Evolutionary conservation across 2,329 filamentous ascomycete species (phyloP).

Genomic region (Stachybotrys echinatus): DNA sequence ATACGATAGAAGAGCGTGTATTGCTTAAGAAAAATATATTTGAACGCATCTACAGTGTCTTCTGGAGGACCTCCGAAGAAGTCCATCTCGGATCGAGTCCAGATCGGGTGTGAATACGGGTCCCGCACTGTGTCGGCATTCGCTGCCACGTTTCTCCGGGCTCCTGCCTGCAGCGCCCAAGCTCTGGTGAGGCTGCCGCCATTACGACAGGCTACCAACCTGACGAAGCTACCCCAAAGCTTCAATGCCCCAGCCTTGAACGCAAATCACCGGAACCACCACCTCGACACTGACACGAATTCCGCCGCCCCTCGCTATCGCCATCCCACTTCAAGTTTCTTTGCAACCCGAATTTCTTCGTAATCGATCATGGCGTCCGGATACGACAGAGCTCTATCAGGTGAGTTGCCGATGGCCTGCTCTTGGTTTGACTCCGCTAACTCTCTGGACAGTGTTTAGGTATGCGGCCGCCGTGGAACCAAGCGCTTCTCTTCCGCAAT

Average conservation of each 20-base stretch:
- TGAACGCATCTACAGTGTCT: no score
- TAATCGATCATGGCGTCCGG: slow-evolving; percentile 69
- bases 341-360: slow-evolving; percentile 3
- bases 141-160: slow-evolving; percentile 24
- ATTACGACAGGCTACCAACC: slow-evolving; percentile 24
- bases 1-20: no score
- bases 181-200: slow-evolving; percentile 14
- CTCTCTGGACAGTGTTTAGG: slow-evolving; percentile 70
- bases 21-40: no score
- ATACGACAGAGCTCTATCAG: slow-evolving; percentile 98
- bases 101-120: no score
- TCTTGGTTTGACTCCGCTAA: slow-evolving; percentile 36
- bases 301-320: not conserved
- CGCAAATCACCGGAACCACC: slow-evolving; percentile 10
- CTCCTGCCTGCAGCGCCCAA: slow-evolving; percentile 10
- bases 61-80: no score
- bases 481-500: not conserved
- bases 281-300: slow-evolving; percentile 1
- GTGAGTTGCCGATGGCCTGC: slow-evolving; percentile 50
- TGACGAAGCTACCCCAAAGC: slow-evolving; percentile 30
- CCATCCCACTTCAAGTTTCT: no score
- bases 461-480: slow-evolving; percentile 31
- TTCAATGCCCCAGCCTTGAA: slow-evolving; percentile 16
- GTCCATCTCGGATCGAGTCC: no score
- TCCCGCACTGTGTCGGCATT: slow-evolving; percentile 1